These are phyloP conservation scores for Monoraphidium neglectum DNA, from an alignment of 139 green algal species.

Conservation along the genomic window DNA sequence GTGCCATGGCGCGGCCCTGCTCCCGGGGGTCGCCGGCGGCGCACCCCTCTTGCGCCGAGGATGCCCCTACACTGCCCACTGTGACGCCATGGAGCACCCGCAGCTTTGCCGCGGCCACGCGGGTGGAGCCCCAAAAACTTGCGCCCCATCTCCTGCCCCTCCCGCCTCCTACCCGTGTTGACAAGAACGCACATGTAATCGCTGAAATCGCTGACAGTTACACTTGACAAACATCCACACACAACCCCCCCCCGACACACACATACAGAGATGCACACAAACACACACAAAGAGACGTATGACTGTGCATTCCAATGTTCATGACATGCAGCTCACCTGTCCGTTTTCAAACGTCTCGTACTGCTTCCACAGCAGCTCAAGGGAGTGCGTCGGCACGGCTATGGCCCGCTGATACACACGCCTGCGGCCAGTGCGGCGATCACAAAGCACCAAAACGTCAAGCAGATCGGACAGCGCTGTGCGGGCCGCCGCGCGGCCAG, in stretches of 20 bases:
- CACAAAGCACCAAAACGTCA: no score
- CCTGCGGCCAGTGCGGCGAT: no score
- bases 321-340: constrained; percentile 53
- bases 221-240: neutral
- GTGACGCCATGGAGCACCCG: no score
- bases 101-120: no score
- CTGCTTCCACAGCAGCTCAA: constrained; percentile 85
- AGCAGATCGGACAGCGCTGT: no score
- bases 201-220: neutral
- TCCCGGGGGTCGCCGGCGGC: neutral
- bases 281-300: constrained; percentile 14
- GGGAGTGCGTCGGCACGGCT: constrained; percentile 63
- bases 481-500: no score
- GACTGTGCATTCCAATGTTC: constrained; percentile 43
- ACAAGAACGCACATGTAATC: no score
- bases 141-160: no score
- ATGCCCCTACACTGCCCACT: no score
- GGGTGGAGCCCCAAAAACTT: no score
- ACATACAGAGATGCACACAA: no score
- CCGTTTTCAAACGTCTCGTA: constrained; percentile 90
- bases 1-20: constrained; percentile 5
- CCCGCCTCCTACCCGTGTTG: no score
- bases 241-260: neutral
- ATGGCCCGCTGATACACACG: constrained; percentile 81
- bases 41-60: neutral